Evolutionary conservation across 2,329 filamentous ascomycete genomes (phyloP).

Genomic region (Atkinsonella texensis): DNA sequence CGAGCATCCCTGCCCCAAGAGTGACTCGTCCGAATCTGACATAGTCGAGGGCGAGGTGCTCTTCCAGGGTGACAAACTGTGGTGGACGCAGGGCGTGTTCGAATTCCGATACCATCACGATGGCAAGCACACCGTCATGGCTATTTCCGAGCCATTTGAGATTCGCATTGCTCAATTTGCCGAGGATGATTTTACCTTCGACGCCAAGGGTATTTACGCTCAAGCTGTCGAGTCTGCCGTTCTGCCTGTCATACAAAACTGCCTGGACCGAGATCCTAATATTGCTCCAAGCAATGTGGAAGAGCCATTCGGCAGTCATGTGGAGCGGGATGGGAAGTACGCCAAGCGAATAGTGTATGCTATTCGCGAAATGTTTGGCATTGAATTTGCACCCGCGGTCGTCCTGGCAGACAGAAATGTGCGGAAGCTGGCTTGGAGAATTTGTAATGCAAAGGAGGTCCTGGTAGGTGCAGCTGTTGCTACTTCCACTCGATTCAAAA

Average conservation of each 20-base stretch:
- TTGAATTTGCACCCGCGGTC: slow-evolving; percentile 87
- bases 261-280: slow-evolving; percentile 81
- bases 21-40: slow-evolving; percentile 40
- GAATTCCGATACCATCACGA: slow-evolving; percentile 96
- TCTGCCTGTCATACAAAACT: slow-evolving; percentile 77
- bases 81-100: slow-evolving; percentile 94
- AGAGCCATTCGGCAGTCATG: slow-evolving; percentile 72
- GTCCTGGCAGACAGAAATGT: slow-evolving; percentile 88
- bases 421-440: slow-evolving; percentile 81
- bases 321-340: slow-evolving; percentile 82
- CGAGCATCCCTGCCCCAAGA: slow-evolving; percentile 45
- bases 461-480: slow-evolving; percentile 46
- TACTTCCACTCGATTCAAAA: neutral
- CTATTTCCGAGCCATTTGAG: slow-evolving; percentile 87
- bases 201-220: slow-evolving; percentile 49
- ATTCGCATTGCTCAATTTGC: slow-evolving; percentile 74
- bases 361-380: slow-evolving; percentile 91
- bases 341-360: slow-evolving; percentile 86
- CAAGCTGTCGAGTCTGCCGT: slow-evolving; percentile 64
- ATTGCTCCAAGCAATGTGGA: slow-evolving; percentile 72
- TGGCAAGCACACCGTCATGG: slow-evolving; percentile 85
- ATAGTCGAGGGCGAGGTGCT: slow-evolving; percentile 69
- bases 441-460: slow-evolving; percentile 92
- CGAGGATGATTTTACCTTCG: slow-evolving; percentile 54
- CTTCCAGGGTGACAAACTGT: slow-evolving; percentile 86